Percentiles rank a stretch among this genome's conserved stretches.
These are phyloP conservation scores for Moniliophthora roreri DNA, from an alignment of 1,284 basidiomycete species.

Conservation along the genomic window DNA sequence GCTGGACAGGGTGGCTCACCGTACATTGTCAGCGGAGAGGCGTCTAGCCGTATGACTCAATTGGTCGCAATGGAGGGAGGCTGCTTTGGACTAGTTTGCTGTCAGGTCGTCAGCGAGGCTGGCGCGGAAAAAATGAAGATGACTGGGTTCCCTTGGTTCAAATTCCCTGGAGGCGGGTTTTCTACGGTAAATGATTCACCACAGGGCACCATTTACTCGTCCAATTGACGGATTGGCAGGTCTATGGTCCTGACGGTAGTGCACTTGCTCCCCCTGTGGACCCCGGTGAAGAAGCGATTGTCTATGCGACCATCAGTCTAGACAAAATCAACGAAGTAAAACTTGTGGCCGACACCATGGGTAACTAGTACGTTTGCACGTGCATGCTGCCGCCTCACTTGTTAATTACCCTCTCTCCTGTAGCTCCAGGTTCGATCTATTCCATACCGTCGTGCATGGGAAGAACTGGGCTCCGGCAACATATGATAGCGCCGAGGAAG, in stretches of 20 bases:
- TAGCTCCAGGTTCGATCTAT: conserved; percentile 23
- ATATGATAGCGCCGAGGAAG: conserved; percentile 17
- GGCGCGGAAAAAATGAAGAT: conserved; percentile 29
- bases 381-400: neutral
- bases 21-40: conserved; percentile 28
- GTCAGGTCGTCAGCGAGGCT: conserved; percentile 24
- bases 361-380: conserved; percentile 22
- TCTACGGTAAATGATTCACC: conserved; percentile 15
- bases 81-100: conserved; percentile 27
- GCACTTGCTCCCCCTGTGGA: conserved; percentile 21
- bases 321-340: conserved; percentile 28
- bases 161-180: conserved; percentile 27
- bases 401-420: neutral
- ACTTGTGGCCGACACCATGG: conserved; percentile 25
- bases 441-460: conserved; percentile 24
- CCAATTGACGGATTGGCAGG: conserved; percentile 14
- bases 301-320: conserved; percentile 27
- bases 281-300: conserved; percentile 21
- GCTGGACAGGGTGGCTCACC: conserved; percentile 22
- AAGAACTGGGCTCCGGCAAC: conserved; percentile 23
- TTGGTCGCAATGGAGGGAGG: conserved; percentile 29
- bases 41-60: conserved; percentile 27
- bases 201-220: neutral
- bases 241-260: conserved; percentile 29
- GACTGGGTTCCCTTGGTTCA: conserved; percentile 27